phyloP scores from a whole-genome alignment of 768 basidiomycete genomes.

The Chalciporus chontae region DNA sequence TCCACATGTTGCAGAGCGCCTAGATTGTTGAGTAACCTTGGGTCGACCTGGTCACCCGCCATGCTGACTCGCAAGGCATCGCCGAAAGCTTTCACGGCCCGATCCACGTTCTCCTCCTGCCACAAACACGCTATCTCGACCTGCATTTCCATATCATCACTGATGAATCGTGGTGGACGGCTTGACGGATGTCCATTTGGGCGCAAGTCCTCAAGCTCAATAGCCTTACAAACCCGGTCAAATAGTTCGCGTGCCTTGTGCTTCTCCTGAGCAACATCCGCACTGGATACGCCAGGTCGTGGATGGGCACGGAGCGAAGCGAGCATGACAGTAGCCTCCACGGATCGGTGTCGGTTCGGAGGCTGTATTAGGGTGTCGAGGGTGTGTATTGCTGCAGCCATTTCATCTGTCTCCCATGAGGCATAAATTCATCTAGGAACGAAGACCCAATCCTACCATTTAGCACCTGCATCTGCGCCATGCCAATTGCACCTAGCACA shows the following conservation, averaged over 20 bases:
- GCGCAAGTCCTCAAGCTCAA: conserved; percentile 59
- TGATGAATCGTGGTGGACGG: conserved; percentile 50
- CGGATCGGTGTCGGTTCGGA: conserved; percentile 58
- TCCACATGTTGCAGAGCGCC: conserved; percentile 74
- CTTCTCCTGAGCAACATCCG: conserved; percentile 71
- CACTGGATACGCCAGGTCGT: conserved; percentile 72
- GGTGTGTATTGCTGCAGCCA: conserved; percentile 80
- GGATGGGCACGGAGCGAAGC: conserved; percentile 85
- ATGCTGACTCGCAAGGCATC: conserved; percentile 70
- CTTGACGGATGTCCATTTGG: conserved; percentile 37
- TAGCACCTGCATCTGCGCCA: conserved; percentile 84
- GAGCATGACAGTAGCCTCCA: conserved; percentile 86
- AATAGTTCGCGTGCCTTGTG: conserved; percentile 76
- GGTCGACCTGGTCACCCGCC: conserved; percentile 47
- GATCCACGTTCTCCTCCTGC: conserved; percentile 76
- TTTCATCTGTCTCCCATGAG: conserved; percentile 56
- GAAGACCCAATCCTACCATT: conserved; percentile 52
- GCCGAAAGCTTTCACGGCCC: conserved; percentile 66
- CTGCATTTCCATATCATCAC: conserved; percentile 83
- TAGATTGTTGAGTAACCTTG: conserved; percentile 77
- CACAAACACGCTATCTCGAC: conserved; percentile 88
- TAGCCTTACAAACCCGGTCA: conserved; percentile 65
- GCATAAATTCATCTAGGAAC: neutral
- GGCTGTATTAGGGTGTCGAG: conserved; percentile 73
- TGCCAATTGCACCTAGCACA: conserved; percentile 75